phyloP scores from a whole-genome alignment of 371 early-diverging fungal genomes.

The Catenaria anguillulae region DNA sequence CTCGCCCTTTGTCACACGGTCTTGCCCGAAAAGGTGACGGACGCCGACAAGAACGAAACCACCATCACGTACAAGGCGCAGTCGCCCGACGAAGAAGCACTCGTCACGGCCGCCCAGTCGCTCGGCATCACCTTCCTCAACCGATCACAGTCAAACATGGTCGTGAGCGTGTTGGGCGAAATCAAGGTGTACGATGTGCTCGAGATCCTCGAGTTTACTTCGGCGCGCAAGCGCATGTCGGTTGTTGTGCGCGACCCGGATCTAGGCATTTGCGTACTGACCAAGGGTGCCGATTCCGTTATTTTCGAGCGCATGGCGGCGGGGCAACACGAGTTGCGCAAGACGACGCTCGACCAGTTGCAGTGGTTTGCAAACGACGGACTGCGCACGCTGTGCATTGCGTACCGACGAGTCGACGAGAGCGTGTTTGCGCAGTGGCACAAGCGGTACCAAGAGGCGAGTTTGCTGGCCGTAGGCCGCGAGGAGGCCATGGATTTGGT shows the following conservation, averaged over 20 bases:
- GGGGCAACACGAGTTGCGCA: constrained; percentile 38
- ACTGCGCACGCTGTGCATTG: constrained; percentile 68
- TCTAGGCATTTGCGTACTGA: too few species aligned
- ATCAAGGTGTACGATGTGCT: constrained; percentile 67
- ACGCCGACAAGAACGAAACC: constrained; percentile 14
- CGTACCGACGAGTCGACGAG: constrained; percentile 50
- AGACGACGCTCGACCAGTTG: constrained; percentile 49
- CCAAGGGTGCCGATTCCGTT: constrained; percentile 94
- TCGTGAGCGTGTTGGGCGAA: constrained; percentile 49
- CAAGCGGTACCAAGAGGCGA: constrained; percentile 43
- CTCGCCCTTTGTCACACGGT: constrained; percentile 60
- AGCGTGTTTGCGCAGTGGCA: constrained; percentile 50
- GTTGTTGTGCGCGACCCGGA: constrained; percentile 55
- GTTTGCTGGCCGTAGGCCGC: constrained; percentile 47
- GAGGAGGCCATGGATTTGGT: constrained; percentile 53
- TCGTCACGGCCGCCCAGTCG: constrained; percentile 75
- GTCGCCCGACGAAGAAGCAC: constrained; percentile 86
- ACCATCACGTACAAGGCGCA: constrained; percentile 60
- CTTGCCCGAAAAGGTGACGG: constrained; percentile 24
- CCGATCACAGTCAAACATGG: constrained; percentile 41
- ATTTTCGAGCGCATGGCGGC: constrained; percentile 56
- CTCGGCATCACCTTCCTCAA: constrained; percentile 72
- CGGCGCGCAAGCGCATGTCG: constrained; percentile 72
- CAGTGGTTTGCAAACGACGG: constrained; percentile 76
- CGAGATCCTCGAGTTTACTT: constrained; percentile 63